A percentile compares a stretch with the other conserved stretches of the same genome.
Evolutionary conservation across 23 red algal species (phyloP).

Genomic region (Agarophyton chilense): DNA sequence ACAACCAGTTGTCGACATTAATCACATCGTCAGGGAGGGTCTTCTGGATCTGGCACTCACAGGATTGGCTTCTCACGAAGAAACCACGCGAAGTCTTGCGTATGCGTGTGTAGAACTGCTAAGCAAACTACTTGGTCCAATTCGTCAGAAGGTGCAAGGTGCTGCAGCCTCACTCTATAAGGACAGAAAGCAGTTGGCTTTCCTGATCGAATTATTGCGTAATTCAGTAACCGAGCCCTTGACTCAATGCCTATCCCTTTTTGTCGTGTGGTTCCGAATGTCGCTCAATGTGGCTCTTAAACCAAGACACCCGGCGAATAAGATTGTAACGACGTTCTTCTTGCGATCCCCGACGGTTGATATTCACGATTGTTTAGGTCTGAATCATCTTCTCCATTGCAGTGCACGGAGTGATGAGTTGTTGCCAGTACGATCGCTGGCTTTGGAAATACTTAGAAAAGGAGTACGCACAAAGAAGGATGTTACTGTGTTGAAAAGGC

Average conservation of each 20-base stretch:
- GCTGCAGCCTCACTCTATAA: slow-evolving; percentile 29
- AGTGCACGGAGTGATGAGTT: neutral
- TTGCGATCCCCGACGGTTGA: slow-evolving; percentile 41
- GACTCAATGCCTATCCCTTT: slow-evolving; percentile 10
- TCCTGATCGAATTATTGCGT: slow-evolving; percentile 24
- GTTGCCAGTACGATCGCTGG: slow-evolving; percentile 17
- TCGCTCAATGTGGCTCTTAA: slow-evolving; percentile 8
- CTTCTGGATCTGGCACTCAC: slow-evolving; percentile 44
- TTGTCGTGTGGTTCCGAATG: slow-evolving; percentile 45
- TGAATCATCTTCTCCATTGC: slow-evolving; percentile 27
- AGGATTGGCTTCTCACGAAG: slow-evolving; percentile 17
- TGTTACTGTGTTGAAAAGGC: slow-evolving; percentile 27
- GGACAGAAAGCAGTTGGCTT: slow-evolving; percentile 36
- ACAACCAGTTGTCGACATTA: slow-evolving; percentile 37
- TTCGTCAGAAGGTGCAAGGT: neutral
- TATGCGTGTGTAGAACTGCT: slow-evolving; percentile 39
- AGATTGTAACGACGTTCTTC: slow-evolving; percentile 49
- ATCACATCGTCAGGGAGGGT: slow-evolving; percentile 20
- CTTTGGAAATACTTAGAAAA: slow-evolving; percentile 20
- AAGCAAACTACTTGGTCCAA: slow-evolving; percentile 20
- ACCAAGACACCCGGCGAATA: slow-evolving; percentile 28
- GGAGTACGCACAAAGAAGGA: slow-evolving; percentile 30
- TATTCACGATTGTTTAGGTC: slow-evolving; percentile 37
- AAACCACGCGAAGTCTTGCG: slow-evolving; percentile 8
- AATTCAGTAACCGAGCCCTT: slow-evolving; percentile 35